A percentile compares a stretch with the other conserved stretches of the same genome.
These are phyloP conservation scores for Panus rudis DNA, from an alignment of 768 basidiomycete genomes.

Conservation along the genomic window DNA sequence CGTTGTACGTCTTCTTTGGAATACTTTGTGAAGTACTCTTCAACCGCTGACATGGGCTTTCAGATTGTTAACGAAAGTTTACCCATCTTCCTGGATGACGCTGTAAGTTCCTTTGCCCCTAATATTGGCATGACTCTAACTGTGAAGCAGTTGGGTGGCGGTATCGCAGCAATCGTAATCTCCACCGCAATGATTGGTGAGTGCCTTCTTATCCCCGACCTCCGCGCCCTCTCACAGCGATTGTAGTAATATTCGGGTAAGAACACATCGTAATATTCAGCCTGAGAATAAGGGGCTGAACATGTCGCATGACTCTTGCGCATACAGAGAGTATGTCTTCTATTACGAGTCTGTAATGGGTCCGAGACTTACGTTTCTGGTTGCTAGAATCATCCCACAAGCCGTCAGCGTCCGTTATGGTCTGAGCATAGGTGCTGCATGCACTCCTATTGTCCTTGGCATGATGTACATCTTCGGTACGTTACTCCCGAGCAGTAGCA, in stretches of 20 bases:
- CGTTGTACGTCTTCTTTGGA: conserved; percentile 46
- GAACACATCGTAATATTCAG: not conserved
- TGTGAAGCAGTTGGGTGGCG: conserved; percentile 46
- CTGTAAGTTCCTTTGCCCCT: conserved; percentile 27
- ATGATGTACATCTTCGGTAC: conserved; percentile 46
- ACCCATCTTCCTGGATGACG: conserved; percentile 76
- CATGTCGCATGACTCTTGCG: conserved; percentile 18
- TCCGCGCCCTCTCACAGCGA: conserved; percentile 2
- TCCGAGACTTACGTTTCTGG: not conserved
- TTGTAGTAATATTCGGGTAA: conserved; percentile 75
- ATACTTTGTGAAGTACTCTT: not conserved
- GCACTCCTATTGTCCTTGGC: conserved; percentile 42
- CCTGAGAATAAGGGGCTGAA: not conserved
- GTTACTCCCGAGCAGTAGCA: conserved; percentile 1
- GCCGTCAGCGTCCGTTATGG: conserved; percentile 66
- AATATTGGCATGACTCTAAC: not conserved
- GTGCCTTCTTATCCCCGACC: conserved; percentile 8
- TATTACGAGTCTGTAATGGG: not conserved
- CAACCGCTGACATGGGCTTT: not conserved
- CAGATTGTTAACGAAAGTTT: conserved; percentile 80
- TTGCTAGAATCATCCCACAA: conserved; percentile 56
- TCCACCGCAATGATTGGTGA: conserved; percentile 69
- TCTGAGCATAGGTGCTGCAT: conserved; percentile 45
- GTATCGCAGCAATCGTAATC: conserved; percentile 69
- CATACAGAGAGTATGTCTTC: conserved; percentile 30